Percentiles rank a stretch among this genome's conserved stretches.
phyloP scores from a whole-genome alignment of 2,329 filamentous ascomycete genomes.

The Hypoxylon sp. region DNA sequence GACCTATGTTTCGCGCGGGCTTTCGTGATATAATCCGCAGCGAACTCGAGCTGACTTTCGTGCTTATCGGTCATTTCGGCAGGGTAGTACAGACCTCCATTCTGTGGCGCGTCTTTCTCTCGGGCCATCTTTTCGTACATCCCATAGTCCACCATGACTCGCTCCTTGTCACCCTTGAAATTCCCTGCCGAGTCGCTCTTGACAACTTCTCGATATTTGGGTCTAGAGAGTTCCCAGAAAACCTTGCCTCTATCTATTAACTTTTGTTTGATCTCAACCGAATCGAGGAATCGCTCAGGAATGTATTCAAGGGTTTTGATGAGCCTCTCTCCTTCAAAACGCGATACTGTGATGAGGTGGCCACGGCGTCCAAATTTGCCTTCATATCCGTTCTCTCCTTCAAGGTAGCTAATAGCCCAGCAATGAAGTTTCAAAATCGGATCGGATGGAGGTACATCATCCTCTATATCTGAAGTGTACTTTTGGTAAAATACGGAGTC shows the following conservation, averaged over 20 bases:
- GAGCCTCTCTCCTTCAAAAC: background rate
- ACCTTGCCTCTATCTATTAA: background rate
- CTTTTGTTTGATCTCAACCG: background rate
- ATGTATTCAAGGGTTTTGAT: background rate
- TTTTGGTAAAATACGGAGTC: conserved; percentile 1
- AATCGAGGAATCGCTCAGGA: background rate
- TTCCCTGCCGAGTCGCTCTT: background rate
- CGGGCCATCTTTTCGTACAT: background rate
- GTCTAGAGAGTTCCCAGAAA: conserved; percentile 1
- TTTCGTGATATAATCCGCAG: background rate
- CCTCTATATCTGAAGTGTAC: background rate
- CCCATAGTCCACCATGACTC: conserved; percentile 1
- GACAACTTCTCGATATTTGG: background rate
- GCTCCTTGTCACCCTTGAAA: background rate
- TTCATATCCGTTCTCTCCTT: background rate
- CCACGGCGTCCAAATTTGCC: background rate
- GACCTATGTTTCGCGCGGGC: background rate
- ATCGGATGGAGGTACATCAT: background rate
- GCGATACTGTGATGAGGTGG: background rate
- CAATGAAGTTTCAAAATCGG: background rate
- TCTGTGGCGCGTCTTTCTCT: background rate
- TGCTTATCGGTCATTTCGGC: background rate
- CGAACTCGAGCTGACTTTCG: background rate
- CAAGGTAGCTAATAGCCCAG: background rate
- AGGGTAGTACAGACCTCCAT: background rate